These are phyloP conservation scores for Aspergillus udagawae DNA, from an alignment of 2,329 filamentous ascomycete genomes.

Conservation along the genomic window DNA sequence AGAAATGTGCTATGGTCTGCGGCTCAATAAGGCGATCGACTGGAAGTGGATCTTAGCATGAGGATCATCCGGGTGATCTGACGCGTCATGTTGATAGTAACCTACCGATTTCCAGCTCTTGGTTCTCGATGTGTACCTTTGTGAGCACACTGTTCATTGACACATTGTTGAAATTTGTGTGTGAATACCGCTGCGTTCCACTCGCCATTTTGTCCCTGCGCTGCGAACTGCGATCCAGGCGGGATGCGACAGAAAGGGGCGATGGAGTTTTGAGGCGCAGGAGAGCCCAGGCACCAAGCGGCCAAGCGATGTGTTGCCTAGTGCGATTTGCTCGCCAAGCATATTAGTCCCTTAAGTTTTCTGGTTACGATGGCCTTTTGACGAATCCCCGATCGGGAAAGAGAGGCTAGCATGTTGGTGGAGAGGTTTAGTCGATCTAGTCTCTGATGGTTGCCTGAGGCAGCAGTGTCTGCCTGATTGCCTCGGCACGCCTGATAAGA, in stretches of 20 bases:
- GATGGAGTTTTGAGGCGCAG: neutral
- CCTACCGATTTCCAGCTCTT: slow-evolving; percentile 12
- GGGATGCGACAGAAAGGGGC: neutral
- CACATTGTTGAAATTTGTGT: neutral
- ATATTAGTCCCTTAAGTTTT: slow-evolving; percentile 16
- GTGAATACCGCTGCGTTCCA: neutral
- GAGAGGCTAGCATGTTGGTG: neutral
- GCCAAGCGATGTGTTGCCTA: neutral
- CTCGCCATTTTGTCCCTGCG: neutral
- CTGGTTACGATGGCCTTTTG: neutral
- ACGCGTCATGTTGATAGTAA: neutral
- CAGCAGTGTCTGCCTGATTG: no score
- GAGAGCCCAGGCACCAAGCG: neutral
- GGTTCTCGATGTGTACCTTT: slow-evolving; percentile 5
- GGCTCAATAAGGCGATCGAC: slow-evolving; percentile 27
- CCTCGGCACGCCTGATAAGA: no score
- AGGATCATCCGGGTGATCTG: neutral
- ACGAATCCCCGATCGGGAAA: neutral
- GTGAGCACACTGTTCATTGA: neutral
- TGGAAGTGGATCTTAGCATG: slow-evolving; percentile 1
- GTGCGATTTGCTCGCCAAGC: neutral
- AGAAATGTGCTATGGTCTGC: slow-evolving; percentile 18
- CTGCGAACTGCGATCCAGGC: no score
- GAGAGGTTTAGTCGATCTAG: neutral
- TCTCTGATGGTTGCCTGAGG: neutral